A percentile compares a stretch with the other conserved stretches of the same genome.
These are phyloP conservation scores for Jamesozyma jinghongensis DNA, from an alignment of 805 yeast species.

Conservation along the genomic window DNA sequence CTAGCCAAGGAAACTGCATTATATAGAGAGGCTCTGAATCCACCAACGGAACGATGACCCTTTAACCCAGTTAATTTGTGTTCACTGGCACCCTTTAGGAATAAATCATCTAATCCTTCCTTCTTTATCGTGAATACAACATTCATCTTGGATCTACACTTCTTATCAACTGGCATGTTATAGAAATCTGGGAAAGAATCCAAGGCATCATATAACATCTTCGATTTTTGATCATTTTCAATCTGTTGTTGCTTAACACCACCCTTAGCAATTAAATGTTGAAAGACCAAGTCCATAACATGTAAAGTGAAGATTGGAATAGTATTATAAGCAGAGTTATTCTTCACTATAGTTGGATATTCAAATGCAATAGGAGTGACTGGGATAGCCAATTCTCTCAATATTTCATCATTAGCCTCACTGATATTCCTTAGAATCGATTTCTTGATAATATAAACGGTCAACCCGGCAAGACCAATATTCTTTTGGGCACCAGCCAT, in stretches of 20 bases:
- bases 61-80: constrained; percentile 65
- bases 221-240: constrained; percentile 54
- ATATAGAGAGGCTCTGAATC: constrained; percentile 87
- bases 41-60: constrained; percentile 97
- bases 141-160: constrained; percentile 80
- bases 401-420: constrained; percentile 50
- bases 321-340: constrained; percentile 92
- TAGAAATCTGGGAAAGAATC: constrained; percentile 59
- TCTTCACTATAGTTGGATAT: constrained; percentile 74
- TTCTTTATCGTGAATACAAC: constrained; percentile 74
- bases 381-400: constrained; percentile 55
- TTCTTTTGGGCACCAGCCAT: constrained; percentile 99
- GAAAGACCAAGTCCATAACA: constrained; percentile 70
- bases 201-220: constrained; percentile 51
- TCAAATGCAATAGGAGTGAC: constrained; percentile 83
- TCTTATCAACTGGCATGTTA: constrained; percentile 53
- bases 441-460: constrained; percentile 84
- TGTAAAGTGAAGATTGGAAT: constrained; percentile 89
- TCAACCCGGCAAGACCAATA: constrained; percentile 92
- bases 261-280: constrained; percentile 53
- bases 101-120: constrained; percentile 56
- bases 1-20: constrained; percentile 70
- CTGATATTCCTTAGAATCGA: constrained; percentile 47
- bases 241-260: constrained; percentile 59
- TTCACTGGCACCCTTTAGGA: constrained; percentile 57